Evolutionary conservation across 2,329 filamentous ascomycete genomes (phyloP), one percentile per base, ranked within the genome.

Genomic region (Fonsecaea monophora): DNA sequence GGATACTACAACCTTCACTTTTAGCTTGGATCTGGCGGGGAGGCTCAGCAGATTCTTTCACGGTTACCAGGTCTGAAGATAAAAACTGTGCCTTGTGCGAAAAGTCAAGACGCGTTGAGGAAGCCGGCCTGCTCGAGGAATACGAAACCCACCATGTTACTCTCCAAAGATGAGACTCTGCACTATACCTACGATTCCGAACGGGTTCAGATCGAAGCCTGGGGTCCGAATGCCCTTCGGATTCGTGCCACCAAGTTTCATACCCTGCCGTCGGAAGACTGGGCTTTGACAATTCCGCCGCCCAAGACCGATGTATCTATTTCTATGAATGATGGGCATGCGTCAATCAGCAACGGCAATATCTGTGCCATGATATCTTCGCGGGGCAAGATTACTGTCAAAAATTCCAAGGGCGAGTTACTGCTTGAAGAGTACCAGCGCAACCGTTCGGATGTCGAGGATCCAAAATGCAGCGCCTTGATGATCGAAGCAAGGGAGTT

Each of bases 381-480:
- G 10, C 75, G 78, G 32, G 85, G 84, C 38, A 86, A 86, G 72
- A 72, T 87, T 42, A 82, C 77, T 38, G 78, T 87, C 62, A 78
- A 76, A 69, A 79, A 85, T 68, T 68, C 74, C 1, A 77, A 74
- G 0, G 80, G 80, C 40, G 78, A 78, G 32, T 72, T 79, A 10
- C 71, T 87, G 1, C 76, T 87, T 0, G 84, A 87, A 66, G 85
- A 87, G 68, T 87, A 83, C 72, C 77, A 79, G 35, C 82, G 85
- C 21, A 78, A 83, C 67, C 80, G 85, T 7, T 72, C 74, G 35
- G 84, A 89, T 67, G 77, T 82, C 2, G 73, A 74, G 4, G 86
- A 89, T 69, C 85, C 86, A 0, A 87, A 87, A 73, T 85, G 84
- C 75, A 87, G 84, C 68, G 82, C 87, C 0, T 77, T 89, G 2